Evolutionary conservation across 2,329 filamentous ascomycete genomes (phyloP), one percentile per base, ranked within the genome.

Genomic region (Thelonectria discophora): DNA sequence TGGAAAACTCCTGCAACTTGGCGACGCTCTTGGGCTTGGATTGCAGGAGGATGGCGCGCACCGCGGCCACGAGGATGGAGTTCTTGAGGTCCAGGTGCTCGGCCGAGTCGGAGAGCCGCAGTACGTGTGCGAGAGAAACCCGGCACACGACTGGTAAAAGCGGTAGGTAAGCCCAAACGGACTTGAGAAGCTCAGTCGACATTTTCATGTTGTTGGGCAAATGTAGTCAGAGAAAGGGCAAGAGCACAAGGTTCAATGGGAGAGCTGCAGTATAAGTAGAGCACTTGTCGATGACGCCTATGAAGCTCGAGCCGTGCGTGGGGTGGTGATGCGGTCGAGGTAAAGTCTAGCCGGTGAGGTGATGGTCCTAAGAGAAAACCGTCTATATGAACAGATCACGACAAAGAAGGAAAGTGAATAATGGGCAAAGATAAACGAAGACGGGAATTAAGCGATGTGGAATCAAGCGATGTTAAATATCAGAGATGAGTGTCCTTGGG

Each of bases 71-170:
- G 1, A 84, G 88, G 56, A 97, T 73, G 58, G 91, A 90, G 13
- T 90, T 94, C 53, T 85, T 85, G 4, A 97, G 79, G 74, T 97
- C 90, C 78, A 94, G 89, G 79, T 95, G 92, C 48, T 87, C 86
- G 5, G 90, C 86, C 8, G 88, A 88, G 34, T 89, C 83, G 0
- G 93, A 93, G 42, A 90, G 77, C 27, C 84, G 85, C 8, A 97
- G 80, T 2, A 88, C 72, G 69, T 93, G 90, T 49, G 84, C 78
- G 12, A 91, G 63, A 2, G 87, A 82, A 1, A 88, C 84, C 64
- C 86, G 87, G n/a, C 85, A 72, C 9, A 91, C 79, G 10, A 88
- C 78, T 0, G 90, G 90, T 2, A 91, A 70, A 65, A 84, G 82
- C 10, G 86, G 83, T 24, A 88, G 65, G n/a, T 86, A 63, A 17